Percentiles rank a stretch among this genome's conserved stretches.
Evolutionary conservation across 176 grass and related monocot genomes (phyloP).

Genomic region (Oryza coarctata): DNA sequence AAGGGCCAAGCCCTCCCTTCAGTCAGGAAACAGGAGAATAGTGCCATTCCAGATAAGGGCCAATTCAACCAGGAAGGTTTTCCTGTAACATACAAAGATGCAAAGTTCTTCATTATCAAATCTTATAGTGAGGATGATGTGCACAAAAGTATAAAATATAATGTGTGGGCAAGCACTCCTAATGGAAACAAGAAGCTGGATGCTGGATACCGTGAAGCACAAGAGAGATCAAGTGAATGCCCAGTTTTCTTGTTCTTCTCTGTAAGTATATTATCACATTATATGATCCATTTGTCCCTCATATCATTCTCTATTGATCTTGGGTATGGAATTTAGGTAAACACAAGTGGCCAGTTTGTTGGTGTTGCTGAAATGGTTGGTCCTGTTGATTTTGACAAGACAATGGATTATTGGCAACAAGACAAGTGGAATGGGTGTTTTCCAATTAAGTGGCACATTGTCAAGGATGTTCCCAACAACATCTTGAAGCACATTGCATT

Average conservation of each 20-base stretch:
- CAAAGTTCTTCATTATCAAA: constrained; percentile 95
- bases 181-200: constrained; percentile 99
- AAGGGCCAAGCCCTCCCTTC: constrained; percentile 68
- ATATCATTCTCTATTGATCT: neutral
- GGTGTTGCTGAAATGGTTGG: constrained; percentile 92
- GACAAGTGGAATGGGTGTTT: constrained; percentile 98
- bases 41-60: constrained; percentile 50
- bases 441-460: constrained; percentile 86
- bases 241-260: constrained; percentile 96
- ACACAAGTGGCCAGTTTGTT: constrained; percentile 93
- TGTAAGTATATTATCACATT: constrained; percentile 45
- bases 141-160: constrained; percentile 96
- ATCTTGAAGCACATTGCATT: constrained; percentile 89
- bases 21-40: constrained; percentile 45
- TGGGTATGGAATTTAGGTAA: constrained; percentile 52
- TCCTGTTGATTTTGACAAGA: constrained; percentile 90
- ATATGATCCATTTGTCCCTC: neutral
- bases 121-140: constrained; percentile 98
- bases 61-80: constrained; percentile 75
- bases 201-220: constrained; percentile 75
- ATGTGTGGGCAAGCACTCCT: constrained; percentile 91
- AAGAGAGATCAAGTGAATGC: constrained; percentile 67
- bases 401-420: constrained; percentile 97
- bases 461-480: constrained; percentile 93
- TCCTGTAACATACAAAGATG: constrained; percentile 62